Evolutionary conservation across 75 land plant genomes (phyloP).

Genomic region (Cryptomeria japonica): DNA sequence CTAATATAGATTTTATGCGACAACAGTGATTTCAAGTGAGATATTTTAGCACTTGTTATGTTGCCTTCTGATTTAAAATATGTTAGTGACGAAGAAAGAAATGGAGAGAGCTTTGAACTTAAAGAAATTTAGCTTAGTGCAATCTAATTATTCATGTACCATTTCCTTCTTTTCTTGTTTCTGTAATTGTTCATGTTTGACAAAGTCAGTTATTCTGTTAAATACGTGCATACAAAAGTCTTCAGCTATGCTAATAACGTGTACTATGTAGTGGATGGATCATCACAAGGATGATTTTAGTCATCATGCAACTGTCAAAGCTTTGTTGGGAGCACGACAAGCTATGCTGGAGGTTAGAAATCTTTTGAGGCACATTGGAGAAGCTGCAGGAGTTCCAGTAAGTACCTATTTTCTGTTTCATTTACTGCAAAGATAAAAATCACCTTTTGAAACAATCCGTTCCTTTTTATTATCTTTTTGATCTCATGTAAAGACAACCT

Average conservation of each 20-base stretch:
- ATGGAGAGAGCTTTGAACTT: neutral
- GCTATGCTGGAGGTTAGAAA: conserved; percentile 71
- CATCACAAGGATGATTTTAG: conserved; percentile 16
- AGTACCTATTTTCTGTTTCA: conserved; percentile 9
- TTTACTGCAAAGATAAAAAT: conserved; percentile 1
- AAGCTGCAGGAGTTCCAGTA: conserved; percentile 94
- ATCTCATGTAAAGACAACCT: neutral
- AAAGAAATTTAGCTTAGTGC: neutral
- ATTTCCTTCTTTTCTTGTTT: neutral
- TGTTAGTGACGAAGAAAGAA: neutral
- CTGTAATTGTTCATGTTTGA: neutral
- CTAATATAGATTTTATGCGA: neutral
- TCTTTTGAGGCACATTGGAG: conserved; percentile 79
- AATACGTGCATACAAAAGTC: neutral
- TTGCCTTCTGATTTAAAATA: neutral
- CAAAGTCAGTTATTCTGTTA: neutral
- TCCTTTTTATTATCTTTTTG: neutral
- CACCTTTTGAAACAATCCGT: neutral
- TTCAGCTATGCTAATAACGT: neutral
- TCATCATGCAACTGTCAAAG: conserved; percentile 42
- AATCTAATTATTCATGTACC: neutral
- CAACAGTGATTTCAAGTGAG: neutral
- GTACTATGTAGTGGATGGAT: conserved; percentile 65
- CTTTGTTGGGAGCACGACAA: conserved; percentile 69
- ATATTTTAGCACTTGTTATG: neutral